Evolutionary conservation across 108 stramenopile genomes (phyloP), one percentile per base, ranked within the genome.

Genomic region (Discostella pseudostelligera): DNA sequence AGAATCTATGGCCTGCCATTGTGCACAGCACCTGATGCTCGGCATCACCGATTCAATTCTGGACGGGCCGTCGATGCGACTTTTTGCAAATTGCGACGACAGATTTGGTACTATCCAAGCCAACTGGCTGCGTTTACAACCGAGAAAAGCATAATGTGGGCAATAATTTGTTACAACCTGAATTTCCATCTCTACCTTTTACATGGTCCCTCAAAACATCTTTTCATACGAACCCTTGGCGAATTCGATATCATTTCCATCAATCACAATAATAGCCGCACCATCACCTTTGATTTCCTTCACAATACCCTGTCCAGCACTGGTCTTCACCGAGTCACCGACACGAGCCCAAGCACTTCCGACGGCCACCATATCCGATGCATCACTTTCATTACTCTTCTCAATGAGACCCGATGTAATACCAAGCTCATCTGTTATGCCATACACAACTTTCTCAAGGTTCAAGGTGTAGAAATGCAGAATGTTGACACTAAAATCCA

Each of bases 381-480:
- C 95, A 70, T 95, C 94, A 14, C 68, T 69, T 45, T 95, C 94
- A 46, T 91, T 72, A 42, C 69, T 79, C 21, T 77, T 54, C 45
- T 87, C 85, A 39, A 76, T 54, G 35, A 86, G 55, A 17, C 81
- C 80, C 1, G 66, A 68, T 12, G 68, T 70, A 43, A 83, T 72
- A 0, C 67, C 78, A 47, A 98, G 81, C 11, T 79, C 83, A 47
- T 96, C 89, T 11, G 93, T 69, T 57, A 97, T 92, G n/a, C 92
- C 95, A 63, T 90, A 92, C 0, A 95, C 95, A 16, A 94, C 94
- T 77, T 95, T 93, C 78, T 96, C 95, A 57, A 96, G 80, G 77
- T 98, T 98, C 35, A 98, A 80, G n/a, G 96, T 97, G 83, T 98
- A 98, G 66, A 98, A 97, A 66, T 98, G 97, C 53, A 98, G 72